Conservation (phyloP, 139 green algal genomes). For the Trebouxia sp. region DNA sequence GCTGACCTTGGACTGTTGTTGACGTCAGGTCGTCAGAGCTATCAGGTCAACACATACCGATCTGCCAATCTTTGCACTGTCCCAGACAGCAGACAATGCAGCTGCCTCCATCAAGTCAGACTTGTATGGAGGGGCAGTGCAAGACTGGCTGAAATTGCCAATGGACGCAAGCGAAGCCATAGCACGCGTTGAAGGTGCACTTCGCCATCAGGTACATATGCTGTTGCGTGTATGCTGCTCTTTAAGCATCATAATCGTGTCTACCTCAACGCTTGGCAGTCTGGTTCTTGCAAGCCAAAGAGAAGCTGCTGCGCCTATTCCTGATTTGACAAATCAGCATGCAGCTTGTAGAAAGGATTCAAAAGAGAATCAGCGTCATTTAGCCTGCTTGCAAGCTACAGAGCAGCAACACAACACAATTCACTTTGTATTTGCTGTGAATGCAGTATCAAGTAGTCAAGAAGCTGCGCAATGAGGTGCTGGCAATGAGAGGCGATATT, state of each 20-base stretch:
- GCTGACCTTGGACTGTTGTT: too few relatives aligned
- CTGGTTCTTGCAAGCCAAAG: background rate
- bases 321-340: background rate
- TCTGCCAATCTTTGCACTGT: conserved; percentile 10
- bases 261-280: background rate
- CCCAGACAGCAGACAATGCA: background rate
- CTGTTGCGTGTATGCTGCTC: background rate
- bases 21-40: background rate
- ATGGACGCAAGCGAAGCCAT: conserved; percentile 2
- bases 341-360: too few relatives aligned
- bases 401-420: too few relatives aligned
- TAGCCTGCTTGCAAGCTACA: too few relatives aligned
- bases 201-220: background rate
- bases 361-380: too few relatives aligned
- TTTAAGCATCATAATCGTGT: background rate
- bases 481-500: conserved; percentile 5
- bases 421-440: too few relatives aligned
- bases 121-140: background rate
- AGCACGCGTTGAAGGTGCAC: background rate
- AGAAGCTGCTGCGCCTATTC: background rate
- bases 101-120: background rate
- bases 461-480: conserved; percentile 12
- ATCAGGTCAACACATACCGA: background rate
- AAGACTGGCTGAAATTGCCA: conserved; percentile 16
- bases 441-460: conserved; percentile 17